Evolutionary conservation across 1,284 basidiomycete genomes (phyloP).

Genomic region (Porphyrellus sp.): DNA sequence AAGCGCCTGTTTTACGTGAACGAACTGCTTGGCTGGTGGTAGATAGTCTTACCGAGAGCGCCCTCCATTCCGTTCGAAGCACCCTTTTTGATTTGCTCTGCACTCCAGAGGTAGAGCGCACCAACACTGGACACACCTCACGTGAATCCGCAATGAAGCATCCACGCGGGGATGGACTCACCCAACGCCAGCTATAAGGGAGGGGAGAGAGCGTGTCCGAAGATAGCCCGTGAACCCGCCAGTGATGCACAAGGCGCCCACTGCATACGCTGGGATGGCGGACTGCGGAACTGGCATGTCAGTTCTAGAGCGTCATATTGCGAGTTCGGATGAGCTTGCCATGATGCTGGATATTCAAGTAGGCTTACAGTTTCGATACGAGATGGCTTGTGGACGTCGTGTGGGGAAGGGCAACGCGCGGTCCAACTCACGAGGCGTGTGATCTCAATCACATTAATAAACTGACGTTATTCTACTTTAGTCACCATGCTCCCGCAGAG

Average conservation of each 20-base stretch:
- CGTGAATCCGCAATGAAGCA: background rate
- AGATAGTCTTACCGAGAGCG: constrained; percentile 59
- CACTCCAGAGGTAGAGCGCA: constrained; percentile 72
- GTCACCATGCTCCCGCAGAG: constrained; percentile 19
- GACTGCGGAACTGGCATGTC: constrained; percentile 49
- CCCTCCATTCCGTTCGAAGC: constrained; percentile 69
- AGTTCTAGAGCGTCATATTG: constrained; percentile 13
- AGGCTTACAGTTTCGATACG: constrained; percentile 22
- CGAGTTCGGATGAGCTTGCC: constrained; percentile 28
- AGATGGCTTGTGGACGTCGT: constrained; percentile 5
- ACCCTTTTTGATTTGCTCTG: constrained; percentile 69
- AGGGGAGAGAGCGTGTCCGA: constrained; percentile 71
- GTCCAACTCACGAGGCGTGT: constrained; percentile 15
- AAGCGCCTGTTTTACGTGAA: constrained; percentile 54
- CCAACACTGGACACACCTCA: constrained; percentile 54
- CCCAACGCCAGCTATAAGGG: constrained; percentile 78
- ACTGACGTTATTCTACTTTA: background rate
- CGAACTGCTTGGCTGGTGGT: background rate
- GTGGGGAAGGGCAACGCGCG: background rate
- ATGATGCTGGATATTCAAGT: constrained; percentile 18
- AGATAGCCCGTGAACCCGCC: constrained; percentile 74
- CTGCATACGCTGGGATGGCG: constrained; percentile 76
- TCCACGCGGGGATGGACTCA: constrained; percentile 31
- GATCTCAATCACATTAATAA: background rate
- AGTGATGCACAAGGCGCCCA: constrained; percentile 74